Percentiles rank a stretch among this genome's conserved stretches.
These are phyloP conservation scores for Grigorovia jiainica DNA, from an alignment of 805 yeast genomes.

Conservation along the genomic window DNA sequence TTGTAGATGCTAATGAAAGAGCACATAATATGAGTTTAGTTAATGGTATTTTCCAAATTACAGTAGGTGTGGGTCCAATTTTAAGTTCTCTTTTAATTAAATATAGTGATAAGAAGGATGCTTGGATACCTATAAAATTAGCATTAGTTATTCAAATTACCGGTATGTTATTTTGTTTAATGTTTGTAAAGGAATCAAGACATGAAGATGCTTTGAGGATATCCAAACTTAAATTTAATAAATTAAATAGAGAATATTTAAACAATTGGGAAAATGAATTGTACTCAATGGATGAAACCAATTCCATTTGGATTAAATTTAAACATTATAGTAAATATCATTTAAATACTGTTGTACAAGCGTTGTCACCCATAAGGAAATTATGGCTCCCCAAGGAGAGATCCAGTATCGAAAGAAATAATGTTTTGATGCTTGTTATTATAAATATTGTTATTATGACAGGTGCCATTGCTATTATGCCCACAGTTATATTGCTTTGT, in stretches of 20 bases:
- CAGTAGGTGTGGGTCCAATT: slow-evolving; percentile 58
- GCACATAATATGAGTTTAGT: slow-evolving; percentile 49
- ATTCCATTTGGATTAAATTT: neutral
- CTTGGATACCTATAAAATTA: slow-evolving; percentile 24
- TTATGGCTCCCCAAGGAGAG: slow-evolving; percentile 40
- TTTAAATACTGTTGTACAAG: slow-evolving; percentile 14
- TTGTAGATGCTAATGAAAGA: slow-evolving; percentile 53
- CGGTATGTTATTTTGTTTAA: slow-evolving; percentile 27
- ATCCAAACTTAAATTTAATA: slow-evolving; percentile 30
- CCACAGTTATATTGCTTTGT: slow-evolving; percentile 42
- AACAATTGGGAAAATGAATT: neutral
- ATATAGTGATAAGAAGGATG: slow-evolving; percentile 19
- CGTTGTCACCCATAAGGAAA: slow-evolving; percentile 41
- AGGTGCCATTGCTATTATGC: slow-evolving; percentile 33
- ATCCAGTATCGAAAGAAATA: slow-evolving; percentile 30
- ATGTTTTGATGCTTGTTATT: slow-evolving; percentile 40
- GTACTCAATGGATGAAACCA: neutral
- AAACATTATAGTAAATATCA: slow-evolving; percentile 8
- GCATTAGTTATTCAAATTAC: slow-evolving; percentile 25
- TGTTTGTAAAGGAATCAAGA: slow-evolving; percentile 56
- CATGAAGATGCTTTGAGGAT: slow-evolving; percentile 42
- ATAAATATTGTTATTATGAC: slow-evolving; percentile 37
- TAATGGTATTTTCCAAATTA: slow-evolving; percentile 49
- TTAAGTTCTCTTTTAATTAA: slow-evolving; percentile 37
- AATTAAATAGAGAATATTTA: neutral